Conservation (phyloP, 1,284 basidiomycete species). For the Peniophora sp. region DNA sequence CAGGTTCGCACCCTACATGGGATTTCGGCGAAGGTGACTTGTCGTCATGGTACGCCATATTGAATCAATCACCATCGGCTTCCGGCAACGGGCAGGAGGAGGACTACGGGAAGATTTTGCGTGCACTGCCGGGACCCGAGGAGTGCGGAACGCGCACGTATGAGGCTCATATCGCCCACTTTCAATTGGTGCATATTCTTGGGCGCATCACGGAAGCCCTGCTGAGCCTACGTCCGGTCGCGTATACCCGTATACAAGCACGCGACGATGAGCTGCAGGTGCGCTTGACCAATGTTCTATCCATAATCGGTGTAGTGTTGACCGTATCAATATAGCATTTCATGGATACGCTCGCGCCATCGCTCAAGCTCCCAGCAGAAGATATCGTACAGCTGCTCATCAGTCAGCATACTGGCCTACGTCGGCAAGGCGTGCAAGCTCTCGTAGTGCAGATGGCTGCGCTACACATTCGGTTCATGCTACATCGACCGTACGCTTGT, state of each 20-base stretch:
- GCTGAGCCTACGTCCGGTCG: constrained; percentile 63
- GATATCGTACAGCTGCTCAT: too few relatives aligned
- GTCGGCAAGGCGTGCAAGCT: constrained; percentile 67
- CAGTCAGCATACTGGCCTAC: constrained; percentile 31
- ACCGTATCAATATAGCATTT: too few relatives aligned
- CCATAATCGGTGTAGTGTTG: too few relatives aligned
- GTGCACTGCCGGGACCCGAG: constrained; percentile 41
- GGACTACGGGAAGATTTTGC: too few relatives aligned
- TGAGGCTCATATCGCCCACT: constrained; percentile 65
- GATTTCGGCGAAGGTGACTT: too few relatives aligned
- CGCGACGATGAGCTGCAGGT: constrained; percentile 55
- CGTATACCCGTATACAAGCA: constrained; percentile 63
- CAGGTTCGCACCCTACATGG: too few relatives aligned
- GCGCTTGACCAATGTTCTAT: too few relatives aligned
- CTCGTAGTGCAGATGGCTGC: constrained; percentile 68
- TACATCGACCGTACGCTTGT: constrained; percentile 68
- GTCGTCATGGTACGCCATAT: too few relatives aligned
- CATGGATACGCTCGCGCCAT: constrained; percentile 56
- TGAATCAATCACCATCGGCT: too few relatives aligned
- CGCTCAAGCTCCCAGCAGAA: constrained; percentile 53
- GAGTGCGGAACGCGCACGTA: constrained; percentile 50
- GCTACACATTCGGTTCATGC: constrained; percentile 70
- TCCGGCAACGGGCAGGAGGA: too few relatives aligned
- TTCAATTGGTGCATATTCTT: constrained; percentile 63
- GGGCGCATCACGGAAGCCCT: constrained; percentile 79